These are phyloP conservation scores for Mimosa bimucronata DNA, from an alignment of 306 rosid genomes.

Conservation along the genomic window DNA sequence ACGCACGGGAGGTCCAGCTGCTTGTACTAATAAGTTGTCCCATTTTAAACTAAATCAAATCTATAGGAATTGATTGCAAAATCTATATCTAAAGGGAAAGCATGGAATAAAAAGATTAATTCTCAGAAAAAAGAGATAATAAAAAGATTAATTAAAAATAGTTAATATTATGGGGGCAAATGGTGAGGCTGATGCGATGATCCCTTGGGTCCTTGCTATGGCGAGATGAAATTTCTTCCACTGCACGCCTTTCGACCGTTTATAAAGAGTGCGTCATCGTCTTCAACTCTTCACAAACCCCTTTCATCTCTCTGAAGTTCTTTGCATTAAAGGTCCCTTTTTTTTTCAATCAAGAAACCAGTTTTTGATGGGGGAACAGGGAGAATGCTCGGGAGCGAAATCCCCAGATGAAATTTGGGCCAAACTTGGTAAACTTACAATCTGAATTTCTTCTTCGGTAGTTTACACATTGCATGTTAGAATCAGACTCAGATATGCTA, in stretches of 20 bases:
- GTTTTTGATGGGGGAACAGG: slow-evolving; percentile 55
- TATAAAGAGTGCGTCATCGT: neutral
- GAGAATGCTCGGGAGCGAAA: slow-evolving; percentile 66
- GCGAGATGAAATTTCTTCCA: slow-evolving; percentile 25
- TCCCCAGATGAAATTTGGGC: slow-evolving; percentile 75
- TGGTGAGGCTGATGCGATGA: neutral
- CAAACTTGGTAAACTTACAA: slow-evolving; percentile 60
- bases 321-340: too few species aligned
- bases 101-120: too few species aligned
- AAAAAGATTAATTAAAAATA: too few species aligned
- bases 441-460: neutral
- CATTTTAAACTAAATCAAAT: too few species aligned
- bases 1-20: too few species aligned
- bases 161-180: too few species aligned
- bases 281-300: too few species aligned
- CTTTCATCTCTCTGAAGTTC: too few species aligned
- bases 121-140: too few species aligned
- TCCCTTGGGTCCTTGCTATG: neutral
- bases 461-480: neutral
- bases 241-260: slow-evolving; percentile 17
- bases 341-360: neutral
- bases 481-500: slow-evolving; percentile 1
- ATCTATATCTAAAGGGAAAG: too few species aligned
- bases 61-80: too few species aligned
- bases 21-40: too few species aligned